phyloP scores from a whole-genome alignment of 352 stramenopile species.

The Globisporangium orthogonon region DNA sequence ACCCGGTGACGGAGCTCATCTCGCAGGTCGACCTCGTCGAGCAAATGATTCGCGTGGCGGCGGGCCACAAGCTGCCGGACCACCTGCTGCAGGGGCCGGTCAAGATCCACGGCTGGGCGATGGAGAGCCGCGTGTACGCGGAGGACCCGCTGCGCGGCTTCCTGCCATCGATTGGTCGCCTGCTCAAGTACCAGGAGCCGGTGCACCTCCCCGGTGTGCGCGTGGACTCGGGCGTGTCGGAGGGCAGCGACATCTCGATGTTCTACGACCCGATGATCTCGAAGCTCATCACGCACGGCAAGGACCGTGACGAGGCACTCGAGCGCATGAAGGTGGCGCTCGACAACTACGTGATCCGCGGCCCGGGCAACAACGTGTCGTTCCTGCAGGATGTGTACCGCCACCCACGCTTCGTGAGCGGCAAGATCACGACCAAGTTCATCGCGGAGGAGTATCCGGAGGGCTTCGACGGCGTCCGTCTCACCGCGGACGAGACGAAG shows the following conservation, averaged over 20 bases:
- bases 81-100: constrained; percentile 61
- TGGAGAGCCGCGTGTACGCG: constrained; percentile 95
- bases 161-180: constrained; percentile 91
- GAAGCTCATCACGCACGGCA: constrained; percentile 90
- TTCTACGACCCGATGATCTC: constrained; percentile 97
- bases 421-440: constrained; percentile 96
- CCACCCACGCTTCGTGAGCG: constrained; percentile 86
- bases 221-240: constrained; percentile 89
- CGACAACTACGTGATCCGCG: constrained; percentile 93
- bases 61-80: constrained; percentile 85
- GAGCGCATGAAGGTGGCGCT: constrained; percentile 84
- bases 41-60: constrained; percentile 93
- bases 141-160: constrained; percentile 95
- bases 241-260: constrained; percentile 92
- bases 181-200: constrained; percentile 93
- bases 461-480: constrained; percentile 85
- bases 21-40: constrained; percentile 93
- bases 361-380: constrained; percentile 91
- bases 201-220: constrained; percentile 62
- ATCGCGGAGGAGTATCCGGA: constrained; percentile 95
- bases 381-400: constrained; percentile 93
- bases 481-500: constrained; percentile 49
- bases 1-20: constrained; percentile 95
- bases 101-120: constrained; percentile 68
- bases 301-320: constrained; percentile 79